Evolutionary conservation across 2,329 filamentous ascomycete species (phyloP).

Genomic region (Botrytis cinerea): DNA sequence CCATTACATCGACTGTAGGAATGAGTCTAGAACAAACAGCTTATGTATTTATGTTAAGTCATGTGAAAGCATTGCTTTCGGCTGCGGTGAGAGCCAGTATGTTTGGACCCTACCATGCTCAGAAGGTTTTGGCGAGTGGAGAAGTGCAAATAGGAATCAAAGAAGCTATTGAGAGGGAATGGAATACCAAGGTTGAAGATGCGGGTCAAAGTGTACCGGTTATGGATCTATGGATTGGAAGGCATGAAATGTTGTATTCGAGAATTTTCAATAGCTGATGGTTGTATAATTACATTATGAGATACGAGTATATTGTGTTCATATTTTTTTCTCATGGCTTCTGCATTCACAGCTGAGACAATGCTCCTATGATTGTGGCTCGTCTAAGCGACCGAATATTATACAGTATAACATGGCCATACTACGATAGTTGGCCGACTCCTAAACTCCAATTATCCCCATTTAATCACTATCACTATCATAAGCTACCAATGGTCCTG

Average conservation of each 20-base stretch:
- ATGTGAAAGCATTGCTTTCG: conserved; percentile 74
- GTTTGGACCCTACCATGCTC: conserved; percentile 79
- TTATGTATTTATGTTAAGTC: conserved; percentile 74
- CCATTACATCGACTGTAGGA: conserved; percentile 62
- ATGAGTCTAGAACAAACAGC: conserved; percentile 63
- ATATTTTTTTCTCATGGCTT: neutral
- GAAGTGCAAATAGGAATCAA: conserved; percentile 60
- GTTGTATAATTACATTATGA: neutral
- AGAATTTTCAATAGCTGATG: conserved; percentile 79
- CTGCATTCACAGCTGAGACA: neutral
- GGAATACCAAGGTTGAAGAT: conserved; percentile 59
- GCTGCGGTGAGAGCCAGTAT: conserved; percentile 76
- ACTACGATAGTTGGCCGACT: conserved; percentile 9
- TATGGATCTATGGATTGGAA: conserved; percentile 80
- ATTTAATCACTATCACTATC: conserved; percentile 77
- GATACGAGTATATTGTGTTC: neutral
- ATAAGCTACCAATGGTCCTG: conserved; percentile 82
- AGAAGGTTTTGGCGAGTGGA: conserved; percentile 66
- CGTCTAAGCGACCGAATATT: conserved; percentile 6
- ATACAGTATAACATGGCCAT: conserved; percentile 9
- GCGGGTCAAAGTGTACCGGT: conserved; percentile 75
- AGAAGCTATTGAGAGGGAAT: conserved; percentile 60
- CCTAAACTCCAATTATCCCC: conserved; percentile 29
- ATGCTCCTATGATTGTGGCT: neutral
- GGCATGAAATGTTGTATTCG: conserved; percentile 81